Evolutionary conservation across 1,284 basidiomycete genomes (phyloP), one percentile per base, ranked within the genome.

Genomic region (Trametes versicolor): DNA sequence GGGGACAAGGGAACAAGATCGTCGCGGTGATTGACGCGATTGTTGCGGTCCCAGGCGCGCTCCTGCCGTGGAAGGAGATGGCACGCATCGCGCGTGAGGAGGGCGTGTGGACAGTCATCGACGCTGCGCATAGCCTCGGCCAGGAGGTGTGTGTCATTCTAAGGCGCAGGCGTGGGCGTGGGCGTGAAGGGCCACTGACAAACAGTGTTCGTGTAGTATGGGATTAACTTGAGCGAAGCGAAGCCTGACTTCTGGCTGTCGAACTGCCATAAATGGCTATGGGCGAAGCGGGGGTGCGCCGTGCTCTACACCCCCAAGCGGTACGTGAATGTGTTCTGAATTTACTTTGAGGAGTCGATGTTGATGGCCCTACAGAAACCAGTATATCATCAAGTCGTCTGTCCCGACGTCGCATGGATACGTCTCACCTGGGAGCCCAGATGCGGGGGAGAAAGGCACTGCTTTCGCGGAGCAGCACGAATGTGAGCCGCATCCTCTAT

Each of bases 251-350:
- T 95, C 74, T 95, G 89, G 87, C 80, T 93, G 21, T 90, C 92
- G 3, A 95, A 94, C 73, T 91, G 89, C 70, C 92, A 95, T 79
- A 96, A 96, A 76, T 96, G 95, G 94, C 78, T 96, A 2, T 88
- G 81, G 69, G 85, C 87, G 6, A 93, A 94, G 74, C 84, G 94
- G 8, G 83, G 86, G 9, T 88, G 85, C 59, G 91, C 93, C 0
- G 79, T 92, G 15, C 79, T 97, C 29, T 97, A 96, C 76, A 89
- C 93, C 2, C 90, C 95, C 0, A 83, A 85, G 69, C 81, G 92
- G 93, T 92, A 65, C 50, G 82, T 70, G 12, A 8, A 7, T 54
- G 4, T 36, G 15, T 7, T 12, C 52, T 39, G n/a, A 5, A 3
- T 6, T 37, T 6, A 2, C 13, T 36, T 10, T 9, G 17, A 13